Evolutionary conservation across 2,329 filamentous ascomycete genomes (phyloP).

Genomic region (Cercospora sesami): DNA sequence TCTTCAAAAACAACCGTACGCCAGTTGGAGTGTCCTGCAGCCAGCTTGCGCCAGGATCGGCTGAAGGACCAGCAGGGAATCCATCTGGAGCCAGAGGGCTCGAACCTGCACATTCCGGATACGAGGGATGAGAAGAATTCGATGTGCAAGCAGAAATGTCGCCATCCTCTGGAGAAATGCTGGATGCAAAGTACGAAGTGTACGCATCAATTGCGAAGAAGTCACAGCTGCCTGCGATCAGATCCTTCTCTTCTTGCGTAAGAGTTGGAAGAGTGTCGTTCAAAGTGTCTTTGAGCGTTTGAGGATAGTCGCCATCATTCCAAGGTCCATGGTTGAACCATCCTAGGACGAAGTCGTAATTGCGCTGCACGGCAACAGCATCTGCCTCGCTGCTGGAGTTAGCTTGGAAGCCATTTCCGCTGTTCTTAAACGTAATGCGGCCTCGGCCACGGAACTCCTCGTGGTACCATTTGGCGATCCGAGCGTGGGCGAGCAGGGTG

Average conservation of each 20-base stretch:
- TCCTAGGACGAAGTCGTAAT: slow-evolving; percentile 44
- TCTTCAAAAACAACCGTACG: slow-evolving; percentile 39
- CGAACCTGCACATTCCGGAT: slow-evolving; percentile 45
- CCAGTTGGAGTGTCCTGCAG: slow-evolving; percentile 41
- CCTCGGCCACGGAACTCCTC: slow-evolving; percentile 44
- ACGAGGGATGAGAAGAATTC: slow-evolving; percentile 44
- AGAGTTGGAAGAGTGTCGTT: slow-evolving; percentile 38
- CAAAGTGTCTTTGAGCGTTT: slow-evolving; percentile 41
- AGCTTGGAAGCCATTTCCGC: slow-evolving; percentile 42
- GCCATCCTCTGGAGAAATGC: slow-evolving; percentile 31
- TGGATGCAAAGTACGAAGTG: slow-evolving; percentile 40
- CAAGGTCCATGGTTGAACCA: slow-evolving; percentile 49
- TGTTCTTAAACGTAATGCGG: slow-evolving; percentile 42
- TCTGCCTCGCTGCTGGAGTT: slow-evolving; percentile 41
- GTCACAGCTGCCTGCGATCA: slow-evolving; percentile 39
- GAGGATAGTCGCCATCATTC: slow-evolving; percentile 48
- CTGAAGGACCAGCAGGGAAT: slow-evolving; percentile 48
- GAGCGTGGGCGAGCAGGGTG: slow-evolving; percentile 42
- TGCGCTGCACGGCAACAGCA: slow-evolving; percentile 38
- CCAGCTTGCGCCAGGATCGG: slow-evolving; percentile 39
- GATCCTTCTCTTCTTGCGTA: slow-evolving; percentile 36
- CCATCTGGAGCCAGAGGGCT: slow-evolving; percentile 40
- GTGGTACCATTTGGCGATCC: slow-evolving; percentile 48
- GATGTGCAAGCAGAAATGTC: slow-evolving; percentile 43
- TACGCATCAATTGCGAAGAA: slow-evolving; percentile 44